Evolutionary conservation across 1,139 yeast genomes (phyloP), one percentile per base, ranked within the genome.

Genomic region (Geotrichum phurueaensis): DNA sequence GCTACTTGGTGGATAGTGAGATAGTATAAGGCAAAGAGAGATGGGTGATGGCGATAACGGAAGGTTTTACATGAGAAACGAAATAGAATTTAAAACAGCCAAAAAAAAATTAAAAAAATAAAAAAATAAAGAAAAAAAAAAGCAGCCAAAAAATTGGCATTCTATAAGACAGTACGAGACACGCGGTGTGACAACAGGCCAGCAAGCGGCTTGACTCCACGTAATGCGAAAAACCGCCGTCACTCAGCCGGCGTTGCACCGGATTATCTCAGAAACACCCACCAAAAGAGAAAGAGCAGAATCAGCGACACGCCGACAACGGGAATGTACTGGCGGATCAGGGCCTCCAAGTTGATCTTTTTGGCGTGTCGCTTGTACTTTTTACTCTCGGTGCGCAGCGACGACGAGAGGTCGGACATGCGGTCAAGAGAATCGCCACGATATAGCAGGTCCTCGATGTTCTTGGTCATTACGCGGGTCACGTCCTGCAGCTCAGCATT

Each of bases 351-450:
- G 73, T 94, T 94, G 72, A 95, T 92, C 71, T 89, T 84, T 68
- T 87, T 89, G 0, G 99, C 99, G 52, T 94, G 88, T 66, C 87
- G 86, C 69, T 94, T 81, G 77, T 94, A 94, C 74, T 90, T 94
- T 67, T 86, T 84, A 33, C 96, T 87, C 72, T 92, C 96, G 64
- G 84, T 84, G 69, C 90, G 84, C 73, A 94, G 81, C 57, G 86
- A 82, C 23, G 87, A 84, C 43, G 96, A 89, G 71, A 94, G 80
- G 71, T 94, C 97, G 65, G 91, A 85, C 96, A 94, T 89, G 56
- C 75, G 86, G 74, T 94, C 98, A 67, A 94, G 81, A 15, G 94
- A 87, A 71, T 94, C 98, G 13, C 99, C 99, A 70, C 99, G 82
- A 75, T 94, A 92, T 54, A 94, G 79, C 68, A 94, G 78, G 73